Conservation (phyloP, 108 stramenopile genomes). For the Tribonema minus region DNA sequence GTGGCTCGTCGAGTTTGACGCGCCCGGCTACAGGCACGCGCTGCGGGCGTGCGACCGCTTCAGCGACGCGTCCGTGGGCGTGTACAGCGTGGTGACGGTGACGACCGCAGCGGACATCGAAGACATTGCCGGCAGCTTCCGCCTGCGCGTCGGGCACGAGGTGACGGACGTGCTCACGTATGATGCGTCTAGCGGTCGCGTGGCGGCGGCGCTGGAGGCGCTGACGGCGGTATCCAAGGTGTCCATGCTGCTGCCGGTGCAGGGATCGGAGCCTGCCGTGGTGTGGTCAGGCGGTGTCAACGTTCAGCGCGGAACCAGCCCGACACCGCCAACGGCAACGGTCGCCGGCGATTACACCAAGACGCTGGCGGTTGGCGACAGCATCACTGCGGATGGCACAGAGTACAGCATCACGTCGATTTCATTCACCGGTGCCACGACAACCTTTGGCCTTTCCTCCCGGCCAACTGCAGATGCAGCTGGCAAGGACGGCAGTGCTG, state of each 20-base stretch:
- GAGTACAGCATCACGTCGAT: neutral
- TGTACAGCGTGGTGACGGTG: conserved; percentile 32
- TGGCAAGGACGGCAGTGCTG: neutral
- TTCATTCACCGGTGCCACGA: no score
- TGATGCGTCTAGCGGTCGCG: conserved; percentile 29
- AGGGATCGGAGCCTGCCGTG: neutral
- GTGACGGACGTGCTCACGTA: conserved; percentile 38
- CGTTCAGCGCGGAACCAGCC: no score
- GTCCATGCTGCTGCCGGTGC: conserved; percentile 17
- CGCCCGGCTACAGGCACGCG: neutral
- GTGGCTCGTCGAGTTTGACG: conserved; percentile 20
- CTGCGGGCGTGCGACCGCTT: conserved; percentile 39
- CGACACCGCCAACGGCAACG: no score
- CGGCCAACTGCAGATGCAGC: no score
- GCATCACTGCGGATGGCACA: conserved; percentile 3
- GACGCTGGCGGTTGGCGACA: conserved; percentile 22
- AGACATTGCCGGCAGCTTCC: conserved; percentile 43
- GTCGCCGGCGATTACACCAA: conserved; percentile 28
- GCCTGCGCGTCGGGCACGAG: conserved; percentile 30
- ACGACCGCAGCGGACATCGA: conserved; percentile 14
- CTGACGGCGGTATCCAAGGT: conserved; percentile 36
- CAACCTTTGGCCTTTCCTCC: no score
- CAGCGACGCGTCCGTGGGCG: conserved; percentile 31
- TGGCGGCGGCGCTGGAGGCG: conserved; percentile 37
- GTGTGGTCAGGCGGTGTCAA: neutral